Evolutionary conservation across 1,284 basidiomycete genomes (phyloP), one percentile per base, ranked within the genome.

Genomic region (Marasmius oreades): DNA sequence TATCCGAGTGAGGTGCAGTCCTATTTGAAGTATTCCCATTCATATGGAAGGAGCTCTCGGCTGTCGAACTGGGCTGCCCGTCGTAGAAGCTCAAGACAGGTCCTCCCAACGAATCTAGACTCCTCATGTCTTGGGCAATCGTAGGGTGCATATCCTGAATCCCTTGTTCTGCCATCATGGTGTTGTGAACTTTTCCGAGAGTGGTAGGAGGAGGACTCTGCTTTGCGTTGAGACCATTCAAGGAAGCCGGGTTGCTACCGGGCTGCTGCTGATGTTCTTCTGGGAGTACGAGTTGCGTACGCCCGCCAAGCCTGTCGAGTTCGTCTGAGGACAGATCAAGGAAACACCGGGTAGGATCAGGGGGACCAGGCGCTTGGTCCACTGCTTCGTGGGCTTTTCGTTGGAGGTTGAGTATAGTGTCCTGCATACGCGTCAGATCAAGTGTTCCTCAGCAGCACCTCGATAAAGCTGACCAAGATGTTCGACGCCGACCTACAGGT

Each of bases 291-390:
- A 80, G 62, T 52, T 77, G 73, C 1, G 86, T 88, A 64, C 78
- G 80, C 5, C 86, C 87, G 23, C 80, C 79, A 31, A 87, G 71
- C 23, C 84, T 76, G 60, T 88, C 82, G 22, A 89, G 78, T 57
- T 88, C 86, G 1, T 69, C 69, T 36, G 72, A 67, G 16, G 69
- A 66, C 67, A 76, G 56, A 26, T 48, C 39, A 2, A 37, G 20
- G 4, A 18, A 14, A 11, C 36, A 5, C 26, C 34, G 47, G 2
- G 24, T 37, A 22, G 39, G 28, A 18, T 45, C 43, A 24, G 53
- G 52, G 34, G 52, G 66, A 34, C 62, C 61, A 45, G 67, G 69
- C 18, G 70, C 64, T 24, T 69, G 70, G 55, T 78, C 72, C 20
- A 77, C 62, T 1, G 72, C 76, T 24, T 80, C 79, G 55, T 79